Evolutionary conservation across 805 yeast species (phyloP), one percentile per base, ranked within the genome.

Genomic region (Phaffomyces opuntiae): DNA sequence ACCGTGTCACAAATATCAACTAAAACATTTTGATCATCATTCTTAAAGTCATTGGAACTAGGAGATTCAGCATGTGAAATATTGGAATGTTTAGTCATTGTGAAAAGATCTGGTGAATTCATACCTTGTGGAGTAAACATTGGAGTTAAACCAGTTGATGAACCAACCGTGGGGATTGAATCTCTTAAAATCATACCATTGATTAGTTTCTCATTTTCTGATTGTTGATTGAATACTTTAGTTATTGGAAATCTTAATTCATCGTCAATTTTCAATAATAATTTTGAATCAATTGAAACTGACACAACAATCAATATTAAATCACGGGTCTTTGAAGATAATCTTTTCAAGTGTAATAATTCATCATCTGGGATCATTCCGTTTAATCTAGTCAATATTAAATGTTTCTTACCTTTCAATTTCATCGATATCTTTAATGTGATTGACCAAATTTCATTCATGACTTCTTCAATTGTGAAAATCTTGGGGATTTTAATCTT

Each of bases 281-380:
- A 47, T 45, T 79, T 80, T 0, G 87, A 78, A 38, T 74, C 71
- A 32, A 76, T 68, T 55, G 78, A 82, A 1, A 82, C 87, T 9
- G 90, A 78, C 9, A 84, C 72, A 12, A 86, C 89, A 27, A 86
- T 77, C 53, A 85, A 63, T 5, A 83, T 79, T 16, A 86, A 63
- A 39, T 75, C 75, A 46, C 71, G 70, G 31, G 70, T 64, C 46
- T 75, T 76, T 39, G 81, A 72, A 12, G 89, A 81, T 26, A 85
- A 64, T 47, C 88, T 65, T 61, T 86, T 81, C 90, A 93, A 83
- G 57, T 83, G 87, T 43, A 83, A 72, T 41, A 86, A 65, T 58
- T 86, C 95, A 61, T 86, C 93, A 62, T 86, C 95, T 0, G 90
- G 88, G 36, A 86, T 76, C 45, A 83, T 77, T 49, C 86, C 84